A percentile compares a stretch with the other conserved stretches of the same genome.
Evolutionary conservation across 495 filamentous ascomycete species (phyloP).

Genomic region (Talaromyces trachyspermus): DNA sequence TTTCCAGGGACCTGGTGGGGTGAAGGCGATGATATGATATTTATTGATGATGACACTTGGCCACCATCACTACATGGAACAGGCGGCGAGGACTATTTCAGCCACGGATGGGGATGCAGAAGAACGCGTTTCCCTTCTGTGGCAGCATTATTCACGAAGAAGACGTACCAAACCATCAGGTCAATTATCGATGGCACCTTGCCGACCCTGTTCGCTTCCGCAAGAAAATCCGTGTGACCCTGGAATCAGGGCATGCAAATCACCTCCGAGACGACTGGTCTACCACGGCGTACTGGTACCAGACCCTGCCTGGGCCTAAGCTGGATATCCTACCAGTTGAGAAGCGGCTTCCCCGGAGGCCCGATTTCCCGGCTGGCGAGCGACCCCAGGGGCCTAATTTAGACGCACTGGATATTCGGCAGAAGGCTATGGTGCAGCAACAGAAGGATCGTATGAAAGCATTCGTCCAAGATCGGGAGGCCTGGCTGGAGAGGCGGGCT

Average conservation of each 20-base stretch:
- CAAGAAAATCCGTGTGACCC: conserved; percentile 3
- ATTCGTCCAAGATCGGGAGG: conserved; percentile 13
- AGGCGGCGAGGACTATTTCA: conserved; percentile 9
- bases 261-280: conserved; percentile 6
- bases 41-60: conserved; percentile 22
- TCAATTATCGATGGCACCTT: conserved; percentile 19
- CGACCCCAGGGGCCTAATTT: background rate
- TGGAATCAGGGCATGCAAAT: conserved; percentile 7
- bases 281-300: conserved; percentile 10
- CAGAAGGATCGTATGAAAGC: conserved; percentile 2
- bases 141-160: conserved; percentile 19
- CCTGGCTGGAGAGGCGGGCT: conserved; percentile 13
- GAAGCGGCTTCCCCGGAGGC: conserved; percentile 2
- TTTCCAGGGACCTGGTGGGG: conserved; percentile 20
- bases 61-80: conserved; percentile 19
- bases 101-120: conserved; percentile 9
- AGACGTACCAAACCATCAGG: conserved; percentile 16
- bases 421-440: background rate
- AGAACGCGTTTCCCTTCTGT: conserved; percentile 18
- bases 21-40: conserved; percentile 22
- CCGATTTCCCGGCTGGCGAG: background rate
- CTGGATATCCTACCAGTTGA: conserved; percentile 14
- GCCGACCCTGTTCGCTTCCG: conserved; percentile 1
- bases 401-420: background rate
- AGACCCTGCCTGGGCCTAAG: conserved; percentile 16